Evolutionary conservation across 495 filamentous ascomycete species (phyloP).

Genomic region (Bacidia rubella): DNA sequence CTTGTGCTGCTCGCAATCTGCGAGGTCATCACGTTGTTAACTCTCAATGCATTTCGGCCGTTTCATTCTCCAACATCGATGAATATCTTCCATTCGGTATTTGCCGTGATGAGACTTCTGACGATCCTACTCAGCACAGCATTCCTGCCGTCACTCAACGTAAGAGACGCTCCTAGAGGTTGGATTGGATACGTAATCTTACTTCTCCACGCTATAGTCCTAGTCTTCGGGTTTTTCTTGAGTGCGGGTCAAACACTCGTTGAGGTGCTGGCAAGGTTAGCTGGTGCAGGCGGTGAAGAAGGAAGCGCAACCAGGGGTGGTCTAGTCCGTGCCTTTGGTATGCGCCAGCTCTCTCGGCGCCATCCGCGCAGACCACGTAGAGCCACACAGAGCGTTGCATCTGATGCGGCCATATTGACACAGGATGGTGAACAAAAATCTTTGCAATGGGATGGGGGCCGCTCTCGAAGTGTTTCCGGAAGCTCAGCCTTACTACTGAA

Average conservation of each 20-base stretch:
- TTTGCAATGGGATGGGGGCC: constrained; percentile 50
- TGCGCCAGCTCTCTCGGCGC: constrained; percentile 78
- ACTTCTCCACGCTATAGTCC: constrained; percentile 67
- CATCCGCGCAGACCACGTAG: constrained; percentile 44
- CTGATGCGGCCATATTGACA: constrained; percentile 64
- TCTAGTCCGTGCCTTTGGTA: constrained; percentile 72
- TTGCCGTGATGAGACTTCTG: constrained; percentile 62
- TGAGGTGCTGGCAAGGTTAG: constrained; percentile 68
- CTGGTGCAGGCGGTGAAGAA: constrained; percentile 67
- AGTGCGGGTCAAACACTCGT: constrained; percentile 82
- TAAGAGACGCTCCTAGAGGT: constrained; percentile 63
- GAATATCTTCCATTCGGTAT: constrained; percentile 86
- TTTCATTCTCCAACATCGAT: constrained; percentile 91
- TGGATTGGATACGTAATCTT: constrained; percentile 95
- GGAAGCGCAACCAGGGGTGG: constrained; percentile 67
- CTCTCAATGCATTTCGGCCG: constrained; percentile 76
- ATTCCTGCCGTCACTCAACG: constrained; percentile 69
- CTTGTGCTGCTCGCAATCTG: constrained; percentile 83
- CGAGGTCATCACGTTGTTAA: constrained; percentile 82
- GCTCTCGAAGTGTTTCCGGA: constrained; percentile 68
- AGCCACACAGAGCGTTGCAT: constrained; percentile 63
- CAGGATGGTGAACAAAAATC: constrained; percentile 49
- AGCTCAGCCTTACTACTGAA: constrained; percentile 65
- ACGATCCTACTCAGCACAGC: constrained; percentile 72
- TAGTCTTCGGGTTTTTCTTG: constrained; percentile 88